These are phyloP conservation scores for Penicillium sp. DNA, from an alignment of 2,329 filamentous ascomycete genomes.

Conservation along the genomic window DNA sequence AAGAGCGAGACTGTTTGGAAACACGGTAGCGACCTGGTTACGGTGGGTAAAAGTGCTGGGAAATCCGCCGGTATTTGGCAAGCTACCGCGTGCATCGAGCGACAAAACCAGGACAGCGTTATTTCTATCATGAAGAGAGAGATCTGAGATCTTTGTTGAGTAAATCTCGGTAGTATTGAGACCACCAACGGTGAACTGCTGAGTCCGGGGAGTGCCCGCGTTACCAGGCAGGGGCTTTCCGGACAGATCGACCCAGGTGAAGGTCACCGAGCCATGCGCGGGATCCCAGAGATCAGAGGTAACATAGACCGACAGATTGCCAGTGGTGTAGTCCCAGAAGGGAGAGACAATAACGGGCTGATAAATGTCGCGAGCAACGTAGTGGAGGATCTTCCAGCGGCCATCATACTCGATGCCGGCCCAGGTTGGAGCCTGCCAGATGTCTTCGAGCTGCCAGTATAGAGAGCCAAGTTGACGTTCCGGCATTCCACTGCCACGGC, in stretches of 20 bases:
- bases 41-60: constrained; percentile 44
- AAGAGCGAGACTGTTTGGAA: constrained; percentile 44
- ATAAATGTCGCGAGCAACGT: constrained; percentile 55
- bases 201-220: constrained; percentile 30
- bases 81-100: constrained; percentile 42
- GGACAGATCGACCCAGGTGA: constrained; percentile 51
- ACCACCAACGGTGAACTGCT: constrained; percentile 45
- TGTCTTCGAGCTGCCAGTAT: constrained; percentile 63
- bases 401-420: constrained; percentile 59
- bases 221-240: constrained; percentile 42
- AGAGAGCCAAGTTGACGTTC: constrained; percentile 56
- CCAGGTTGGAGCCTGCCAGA: constrained; percentile 62
- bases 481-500: constrained; percentile 53
- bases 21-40: constrained; percentile 48
- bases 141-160: constrained; percentile 34
- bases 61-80: constrained; percentile 43
- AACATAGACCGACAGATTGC: constrained; percentile 51
- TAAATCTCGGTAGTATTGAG: constrained; percentile 51
- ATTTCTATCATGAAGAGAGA: constrained; percentile 30
- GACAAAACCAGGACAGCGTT: constrained; percentile 45
- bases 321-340: constrained; percentile 50
- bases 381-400: constrained; percentile 59
- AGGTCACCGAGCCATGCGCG: constrained; percentile 43
- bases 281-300: constrained; percentile 55
- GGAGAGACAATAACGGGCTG: constrained; percentile 56